A percentile compares a stretch with the other conserved stretches of the same genome.
Evolutionary conservation across 2,329 filamentous ascomycete genomes (phyloP).

Genomic region (Teratosphaeria zuluensis): DNA sequence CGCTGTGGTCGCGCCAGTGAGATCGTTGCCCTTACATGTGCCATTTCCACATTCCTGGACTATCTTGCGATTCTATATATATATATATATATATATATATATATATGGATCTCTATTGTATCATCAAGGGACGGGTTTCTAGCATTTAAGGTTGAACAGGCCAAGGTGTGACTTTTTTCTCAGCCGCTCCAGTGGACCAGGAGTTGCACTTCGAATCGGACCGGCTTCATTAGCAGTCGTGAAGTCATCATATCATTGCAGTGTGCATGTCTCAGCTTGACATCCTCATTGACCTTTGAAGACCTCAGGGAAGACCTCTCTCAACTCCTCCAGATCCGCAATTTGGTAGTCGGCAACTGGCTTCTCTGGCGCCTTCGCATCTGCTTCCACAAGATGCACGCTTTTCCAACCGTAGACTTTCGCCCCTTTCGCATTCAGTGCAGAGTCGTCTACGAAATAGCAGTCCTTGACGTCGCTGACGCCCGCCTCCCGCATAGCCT

Average conservation of each 20-base stretch:
- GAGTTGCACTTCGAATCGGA: no score
- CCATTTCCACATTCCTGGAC: background rate
- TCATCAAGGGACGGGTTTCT: background rate
- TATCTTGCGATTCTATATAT: background rate
- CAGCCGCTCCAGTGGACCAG: background rate
- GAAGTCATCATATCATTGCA: background rate
- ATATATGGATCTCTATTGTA: background rate
- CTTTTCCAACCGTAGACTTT: constrained; percentile 76
- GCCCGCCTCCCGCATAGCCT: constrained; percentile 79
- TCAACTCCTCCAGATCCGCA: constrained; percentile 63
- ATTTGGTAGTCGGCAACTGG: constrained; percentile 64
- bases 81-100: background rate
- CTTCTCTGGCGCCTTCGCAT: constrained; percentile 50
- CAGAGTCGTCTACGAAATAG: constrained; percentile 96
- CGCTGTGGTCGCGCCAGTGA: no score
- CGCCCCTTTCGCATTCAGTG: constrained; percentile 68
- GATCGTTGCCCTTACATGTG: background rate
- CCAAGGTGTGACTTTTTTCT: no score
- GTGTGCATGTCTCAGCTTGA: background rate
- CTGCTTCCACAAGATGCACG: constrained; percentile 75
- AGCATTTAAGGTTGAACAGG: background rate
- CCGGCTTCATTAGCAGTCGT: no score
- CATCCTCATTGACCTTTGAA: constrained; percentile 48
- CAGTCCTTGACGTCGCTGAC: constrained; percentile 60
- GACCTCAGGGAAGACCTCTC: constrained; percentile 68